Conservation (phyloP, 2,329 filamentous ascomycete genomes). For the Tolypocladium inflatum region DNA sequence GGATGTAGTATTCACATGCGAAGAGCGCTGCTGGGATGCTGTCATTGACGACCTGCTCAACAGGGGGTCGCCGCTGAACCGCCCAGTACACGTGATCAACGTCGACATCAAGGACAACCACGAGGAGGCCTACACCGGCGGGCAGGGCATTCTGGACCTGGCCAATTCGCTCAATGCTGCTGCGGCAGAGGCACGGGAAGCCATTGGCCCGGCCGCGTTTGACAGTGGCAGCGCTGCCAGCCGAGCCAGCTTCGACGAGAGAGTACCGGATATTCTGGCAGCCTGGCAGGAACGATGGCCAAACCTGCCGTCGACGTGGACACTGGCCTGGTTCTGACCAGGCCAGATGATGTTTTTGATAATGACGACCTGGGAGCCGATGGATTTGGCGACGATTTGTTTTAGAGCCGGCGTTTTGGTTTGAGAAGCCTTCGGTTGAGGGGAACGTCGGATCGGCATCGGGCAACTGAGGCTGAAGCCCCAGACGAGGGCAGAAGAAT, state of each 20-base stretch:
- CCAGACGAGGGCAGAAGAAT: neutral
- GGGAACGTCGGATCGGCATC: neutral
- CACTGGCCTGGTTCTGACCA: conserved; percentile 78
- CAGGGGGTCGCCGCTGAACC: conserved; percentile 76
- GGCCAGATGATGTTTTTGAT: neutral
- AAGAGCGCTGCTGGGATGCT: conserved; percentile 96
- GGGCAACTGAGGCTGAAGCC: neutral
- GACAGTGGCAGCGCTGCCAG: conserved; percentile 58
- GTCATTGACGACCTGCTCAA: conserved; percentile 88
- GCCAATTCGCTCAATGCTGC: conserved; percentile 76
- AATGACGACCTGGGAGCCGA: neutral
- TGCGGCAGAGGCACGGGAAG: conserved; percentile 66
- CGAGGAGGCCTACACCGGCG: conserved; percentile 86
- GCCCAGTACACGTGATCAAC: conserved; percentile 95
- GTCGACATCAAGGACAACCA: conserved; percentile 98
- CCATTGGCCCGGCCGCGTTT: conserved; percentile 55
- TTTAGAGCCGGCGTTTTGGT: neutral
- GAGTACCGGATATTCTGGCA: conserved; percentile 82
- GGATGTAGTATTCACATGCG: conserved; percentile 92
- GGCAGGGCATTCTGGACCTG: conserved; percentile 83
- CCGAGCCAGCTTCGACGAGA: conserved; percentile 77
- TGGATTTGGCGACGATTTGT: neutral
- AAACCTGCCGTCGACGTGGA: conserved; percentile 85
- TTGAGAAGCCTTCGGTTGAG: neutral
- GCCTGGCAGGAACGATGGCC: conserved; percentile 96